Evolutionary conservation across 345 rosid species (phyloP).

Genomic region (Hirschfeldia incana): DNA sequence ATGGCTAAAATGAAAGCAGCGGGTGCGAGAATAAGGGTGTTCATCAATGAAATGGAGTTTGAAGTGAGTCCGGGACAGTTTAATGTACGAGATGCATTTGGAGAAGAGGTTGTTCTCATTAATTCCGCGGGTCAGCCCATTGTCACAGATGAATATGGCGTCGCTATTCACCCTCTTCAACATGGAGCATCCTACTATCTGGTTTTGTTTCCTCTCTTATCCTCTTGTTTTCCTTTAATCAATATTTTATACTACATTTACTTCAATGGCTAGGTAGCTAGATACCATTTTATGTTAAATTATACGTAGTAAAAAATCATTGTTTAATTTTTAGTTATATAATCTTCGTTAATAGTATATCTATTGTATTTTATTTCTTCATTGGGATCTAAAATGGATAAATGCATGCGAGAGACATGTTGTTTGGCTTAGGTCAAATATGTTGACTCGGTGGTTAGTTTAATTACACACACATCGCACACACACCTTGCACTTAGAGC

Average conservation of each 20-base stretch:
- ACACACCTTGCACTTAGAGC: constrained; percentile 31
- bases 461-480: constrained; percentile 29
- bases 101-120: constrained; percentile 72
- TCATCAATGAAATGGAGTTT: constrained; percentile 84
- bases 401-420: constrained; percentile 49
- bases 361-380: constrained; percentile 31
- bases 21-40: constrained; percentile 58
- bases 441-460: constrained; percentile 37
- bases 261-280: constrained; percentile 24
- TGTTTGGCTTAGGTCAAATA: constrained; percentile 43
- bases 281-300: constrained; percentile 15
- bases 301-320: neutral
- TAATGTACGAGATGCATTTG: constrained; percentile 84
- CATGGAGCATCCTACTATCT: constrained; percentile 84
- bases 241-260: neutral
- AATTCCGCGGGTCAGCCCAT: constrained; percentile 81
- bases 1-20: constrained; percentile 19
- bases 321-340: neutral
- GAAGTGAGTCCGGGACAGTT: constrained; percentile 73
- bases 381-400: constrained; percentile 47
- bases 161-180: constrained; percentile 77
- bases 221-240: neutral
- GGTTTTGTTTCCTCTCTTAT: constrained; percentile 37
- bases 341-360: constrained; percentile 21
- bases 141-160: constrained; percentile 81